Evolutionary conservation across 2,329 filamentous ascomycete genomes (phyloP).

Genomic region (Nectriaceae sp.): DNA sequence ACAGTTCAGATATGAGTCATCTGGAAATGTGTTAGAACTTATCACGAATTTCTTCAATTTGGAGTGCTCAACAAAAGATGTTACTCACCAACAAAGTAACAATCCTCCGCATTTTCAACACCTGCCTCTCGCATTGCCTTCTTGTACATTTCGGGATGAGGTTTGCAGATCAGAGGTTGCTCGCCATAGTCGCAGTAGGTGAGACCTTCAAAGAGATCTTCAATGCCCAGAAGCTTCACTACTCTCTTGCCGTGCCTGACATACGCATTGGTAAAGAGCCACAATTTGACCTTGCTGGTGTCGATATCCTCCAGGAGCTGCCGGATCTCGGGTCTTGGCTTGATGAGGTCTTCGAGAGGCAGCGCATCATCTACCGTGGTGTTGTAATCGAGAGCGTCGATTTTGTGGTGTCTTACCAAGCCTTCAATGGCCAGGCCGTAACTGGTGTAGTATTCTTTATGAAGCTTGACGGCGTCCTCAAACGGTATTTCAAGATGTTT

Average conservation of each 20-base stretch:
- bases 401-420: constrained; percentile 89
- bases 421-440: constrained; percentile 98
- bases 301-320: constrained; percentile 81
- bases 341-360: constrained; percentile 81
- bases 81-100: constrained; percentile 89
- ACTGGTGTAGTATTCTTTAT: constrained; percentile 90
- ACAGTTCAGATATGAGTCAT: constrained; percentile 87
- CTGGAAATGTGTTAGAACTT: constrained; percentile 42
- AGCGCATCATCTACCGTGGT: constrained; percentile 91
- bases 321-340: constrained; percentile 73
- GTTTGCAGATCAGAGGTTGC: constrained; percentile 82
- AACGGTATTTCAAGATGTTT: constrained; percentile 72
- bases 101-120: constrained; percentile 66
- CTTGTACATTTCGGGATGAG: constrained; percentile 76
- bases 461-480: constrained; percentile 82
- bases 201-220: constrained; percentile 90
- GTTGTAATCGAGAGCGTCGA: constrained; percentile 95
- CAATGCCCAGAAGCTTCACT: constrained; percentile 75
- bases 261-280: constrained; percentile 97
- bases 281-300: constrained; percentile 77
- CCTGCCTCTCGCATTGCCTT: constrained; percentile 89
- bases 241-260: constrained; percentile 84
- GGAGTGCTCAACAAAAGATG: neutral
- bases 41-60: neutral
- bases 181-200: constrained; percentile 90